phyloP scores from a whole-genome alignment of 352 stramenopile genomes.

The Aphanomyces euteiches region DNA sequence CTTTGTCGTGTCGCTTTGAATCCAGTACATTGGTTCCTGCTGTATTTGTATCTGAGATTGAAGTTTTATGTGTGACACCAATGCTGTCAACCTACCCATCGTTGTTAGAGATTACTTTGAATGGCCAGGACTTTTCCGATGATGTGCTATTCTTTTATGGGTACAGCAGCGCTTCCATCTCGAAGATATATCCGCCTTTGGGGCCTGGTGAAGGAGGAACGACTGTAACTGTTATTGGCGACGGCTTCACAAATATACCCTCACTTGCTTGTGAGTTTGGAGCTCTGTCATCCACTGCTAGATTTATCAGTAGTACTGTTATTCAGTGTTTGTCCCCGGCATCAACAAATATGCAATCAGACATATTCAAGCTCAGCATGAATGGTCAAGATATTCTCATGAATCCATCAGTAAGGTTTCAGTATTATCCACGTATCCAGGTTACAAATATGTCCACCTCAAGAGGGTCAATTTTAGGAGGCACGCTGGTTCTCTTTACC shows the following conservation, averaged over 20 bases:
- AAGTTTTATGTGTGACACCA: slow-evolving; percentile 7
- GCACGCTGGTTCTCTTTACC: slow-evolving; percentile 36
- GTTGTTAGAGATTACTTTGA: slow-evolving; percentile 6
- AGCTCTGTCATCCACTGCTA: background rate
- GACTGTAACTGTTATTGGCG: slow-evolving; percentile 13
- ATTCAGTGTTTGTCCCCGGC: slow-evolving; percentile 15
- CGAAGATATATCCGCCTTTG: background rate
- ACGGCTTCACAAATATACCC: slow-evolving; percentile 9
- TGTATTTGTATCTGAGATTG: background rate
- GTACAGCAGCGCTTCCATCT: background rate
- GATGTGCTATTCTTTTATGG: background rate
- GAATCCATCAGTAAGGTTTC: slow-evolving; percentile 12
- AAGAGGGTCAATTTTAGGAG: slow-evolving; percentile 36
- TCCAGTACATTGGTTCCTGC: background rate
- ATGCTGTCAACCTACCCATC: background rate
- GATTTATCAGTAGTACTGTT: background rate
- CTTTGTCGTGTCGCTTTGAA: slow-evolving; percentile 19
- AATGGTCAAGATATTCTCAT: slow-evolving; percentile 17
- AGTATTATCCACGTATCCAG: background rate
- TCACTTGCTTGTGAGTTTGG: slow-evolving; percentile 10
- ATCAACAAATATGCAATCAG: background rate
- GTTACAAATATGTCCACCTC: background rate
- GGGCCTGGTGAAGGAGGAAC: slow-evolving; percentile 2
- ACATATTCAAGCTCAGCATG: slow-evolving; percentile 1
- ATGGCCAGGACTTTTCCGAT: slow-evolving; percentile 16